Evolutionary conservation across 768 basidiomycete species (phyloP).

Genomic region (Tricholomella constricta): DNA sequence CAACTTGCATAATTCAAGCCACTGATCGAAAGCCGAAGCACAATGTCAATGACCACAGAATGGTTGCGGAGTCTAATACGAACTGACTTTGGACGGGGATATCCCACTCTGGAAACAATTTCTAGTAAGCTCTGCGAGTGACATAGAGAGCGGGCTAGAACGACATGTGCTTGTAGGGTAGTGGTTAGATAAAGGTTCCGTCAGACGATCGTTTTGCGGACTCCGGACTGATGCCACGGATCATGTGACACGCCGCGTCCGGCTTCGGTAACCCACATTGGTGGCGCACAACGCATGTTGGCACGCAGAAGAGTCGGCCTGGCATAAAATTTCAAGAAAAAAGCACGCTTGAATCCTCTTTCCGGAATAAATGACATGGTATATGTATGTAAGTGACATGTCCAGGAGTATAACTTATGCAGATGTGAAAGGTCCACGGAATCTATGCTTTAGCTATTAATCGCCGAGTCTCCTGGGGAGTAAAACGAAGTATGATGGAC

Average conservation of each 20-base stretch:
- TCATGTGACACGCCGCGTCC: slow-evolving; percentile 5
- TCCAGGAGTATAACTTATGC: not conserved
- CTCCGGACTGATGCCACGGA: no score
- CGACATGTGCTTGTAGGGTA: not conserved
- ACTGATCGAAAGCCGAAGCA: slow-evolving; percentile 42
- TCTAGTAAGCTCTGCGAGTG: slow-evolving; percentile 66
- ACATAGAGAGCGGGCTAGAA: slow-evolving; percentile 45
- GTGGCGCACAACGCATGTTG: no score
- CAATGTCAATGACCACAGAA: not conserved
- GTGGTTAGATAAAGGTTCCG: not conserved
- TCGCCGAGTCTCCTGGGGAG: slow-evolving; percentile 90
- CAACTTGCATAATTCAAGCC: slow-evolving; percentile 66
- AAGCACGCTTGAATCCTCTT: no score
- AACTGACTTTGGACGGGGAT: slow-evolving; percentile 59
- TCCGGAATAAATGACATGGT: not conserved
- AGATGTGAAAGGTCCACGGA: not conserved
- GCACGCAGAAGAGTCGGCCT: no score
- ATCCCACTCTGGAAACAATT: slow-evolving; percentile 76
- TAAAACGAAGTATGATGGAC: slow-evolving; percentile 91
- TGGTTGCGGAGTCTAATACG: not conserved
- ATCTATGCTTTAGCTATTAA: slow-evolving; percentile 81
- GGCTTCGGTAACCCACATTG: not conserved
- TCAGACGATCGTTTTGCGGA: not conserved
- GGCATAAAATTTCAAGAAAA: no score
- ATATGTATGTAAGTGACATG: not conserved